Evolutionary conservation across 352 stramenopile species (phyloP).

Genomic region (Elongisporangium anandrum): DNA sequence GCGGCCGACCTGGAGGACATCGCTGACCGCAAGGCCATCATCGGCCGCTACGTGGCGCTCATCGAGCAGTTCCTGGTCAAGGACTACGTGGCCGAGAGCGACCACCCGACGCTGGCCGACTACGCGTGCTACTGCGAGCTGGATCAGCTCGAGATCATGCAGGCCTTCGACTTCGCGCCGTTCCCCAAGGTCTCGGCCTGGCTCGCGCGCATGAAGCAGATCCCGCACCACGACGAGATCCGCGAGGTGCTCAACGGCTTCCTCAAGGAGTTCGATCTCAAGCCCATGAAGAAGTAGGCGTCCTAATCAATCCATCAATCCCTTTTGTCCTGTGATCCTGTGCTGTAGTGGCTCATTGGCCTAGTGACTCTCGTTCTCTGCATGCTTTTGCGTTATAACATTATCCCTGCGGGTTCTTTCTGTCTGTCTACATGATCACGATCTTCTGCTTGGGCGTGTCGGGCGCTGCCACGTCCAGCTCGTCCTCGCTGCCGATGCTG

Average conservation of each 20-base stretch:
- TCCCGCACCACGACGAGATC: conserved; percentile 54
- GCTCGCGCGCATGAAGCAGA: conserved; percentile 49
- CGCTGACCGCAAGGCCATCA: conserved; percentile 1
- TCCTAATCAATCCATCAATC: neutral
- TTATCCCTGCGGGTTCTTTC: neutral
- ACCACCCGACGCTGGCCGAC: conserved; percentile 15
- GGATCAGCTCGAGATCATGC: conserved; percentile 10
- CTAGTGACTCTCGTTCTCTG: neutral
- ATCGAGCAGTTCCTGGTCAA: conserved; percentile 10
- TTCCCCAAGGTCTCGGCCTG: conserved; percentile 25
- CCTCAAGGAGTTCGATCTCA: conserved; percentile 20
- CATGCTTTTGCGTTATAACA: neutral
- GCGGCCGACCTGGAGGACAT: conserved; percentile 4
- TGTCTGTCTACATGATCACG: conserved; percentile 59
- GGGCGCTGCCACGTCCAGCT: conserved; percentile 17
- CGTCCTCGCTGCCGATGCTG: conserved; percentile 25
- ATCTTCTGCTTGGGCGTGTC: conserved; percentile 75
- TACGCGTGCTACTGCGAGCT: conserved; percentile 21
- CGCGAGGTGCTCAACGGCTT: conserved; percentile 24
- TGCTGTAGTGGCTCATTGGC: no score
- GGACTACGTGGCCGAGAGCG: conserved; percentile 8
- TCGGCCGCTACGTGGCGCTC: conserved; percentile 5
- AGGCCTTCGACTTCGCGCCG: conserved; percentile 5
- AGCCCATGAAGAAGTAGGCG: neutral
- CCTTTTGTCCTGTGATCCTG: neutral